Conservation (phyloP, 805 yeast species). For the Barnettozyma californica region DNA sequence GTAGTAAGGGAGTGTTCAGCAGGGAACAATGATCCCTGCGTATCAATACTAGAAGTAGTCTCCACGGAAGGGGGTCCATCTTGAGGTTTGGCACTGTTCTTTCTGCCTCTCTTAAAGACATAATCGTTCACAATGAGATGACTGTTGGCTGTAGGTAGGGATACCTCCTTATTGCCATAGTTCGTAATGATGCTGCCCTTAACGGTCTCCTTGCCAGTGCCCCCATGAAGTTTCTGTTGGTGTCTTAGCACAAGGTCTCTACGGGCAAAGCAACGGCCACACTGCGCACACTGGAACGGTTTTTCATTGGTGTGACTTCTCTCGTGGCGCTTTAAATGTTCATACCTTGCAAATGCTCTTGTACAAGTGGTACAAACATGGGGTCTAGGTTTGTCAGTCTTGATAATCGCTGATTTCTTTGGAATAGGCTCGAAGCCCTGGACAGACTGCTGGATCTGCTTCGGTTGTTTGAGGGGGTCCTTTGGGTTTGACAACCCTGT, state of each 20-base stretch:
- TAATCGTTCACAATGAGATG: slow-evolving; percentile 6
- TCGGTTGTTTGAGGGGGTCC: slow-evolving; percentile 10
- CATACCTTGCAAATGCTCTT: slow-evolving; percentile 91
- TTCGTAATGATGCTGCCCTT: slow-evolving; percentile 33
- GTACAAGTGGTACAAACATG: slow-evolving; percentile 88
- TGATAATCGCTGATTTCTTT: slow-evolving; percentile 73
- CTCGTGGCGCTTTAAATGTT: slow-evolving; percentile 91
- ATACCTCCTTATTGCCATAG: slow-evolving; percentile 34
- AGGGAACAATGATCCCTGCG: not conserved
- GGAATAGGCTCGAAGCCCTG: slow-evolving; percentile 65
- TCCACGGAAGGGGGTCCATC: not conserved
- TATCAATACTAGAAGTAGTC: not conserved
- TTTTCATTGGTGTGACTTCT: slow-evolving; percentile 93
- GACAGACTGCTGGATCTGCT: slow-evolving; percentile 23
- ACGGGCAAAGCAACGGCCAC: slow-evolving; percentile 94
- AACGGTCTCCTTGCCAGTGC: slow-evolving; percentile 23
- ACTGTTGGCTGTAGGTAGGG: slow-evolving; percentile 28
- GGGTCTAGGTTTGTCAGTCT: slow-evolving; percentile 92
- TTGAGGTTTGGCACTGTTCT: not conserved
- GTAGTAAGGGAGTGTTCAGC: not conserved
- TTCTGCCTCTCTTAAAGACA: not conserved
- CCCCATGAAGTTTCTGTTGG: slow-evolving; percentile 84
- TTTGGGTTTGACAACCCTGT: slow-evolving; percentile 10
- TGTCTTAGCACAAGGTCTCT: slow-evolving; percentile 85
- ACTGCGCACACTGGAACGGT: slow-evolving; percentile 93